Evolutionary conservation across 1,139 yeast genomes (phyloP), one percentile per base, ranked within the genome.

Genomic region (Candida glucosophila): DNA sequence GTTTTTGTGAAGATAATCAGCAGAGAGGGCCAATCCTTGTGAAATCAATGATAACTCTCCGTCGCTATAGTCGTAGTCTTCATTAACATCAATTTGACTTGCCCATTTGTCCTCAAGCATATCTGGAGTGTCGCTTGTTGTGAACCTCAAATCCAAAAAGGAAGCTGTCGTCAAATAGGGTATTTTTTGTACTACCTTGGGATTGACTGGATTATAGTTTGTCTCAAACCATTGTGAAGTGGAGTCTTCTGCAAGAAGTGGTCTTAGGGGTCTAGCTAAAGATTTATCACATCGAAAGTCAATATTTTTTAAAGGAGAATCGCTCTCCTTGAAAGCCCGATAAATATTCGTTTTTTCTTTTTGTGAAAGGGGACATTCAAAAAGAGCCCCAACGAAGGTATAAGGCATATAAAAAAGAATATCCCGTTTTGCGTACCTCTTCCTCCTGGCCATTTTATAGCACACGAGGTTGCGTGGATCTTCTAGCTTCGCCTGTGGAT

Each of bases 351-450:
- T 29, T 27, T 43, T 53, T 37, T 19, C 34, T 29, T 31, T 47
- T 5, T 36, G 32, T 3, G 59, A 43, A 1, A 67, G 35, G 3
- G 64, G 55, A 40, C 83, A 76, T 34, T 66, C 65, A 44, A 64
- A 80, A 5, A 80, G 37, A 0, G 77, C 88, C 5, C 92, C 92
- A 2, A 80, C 71, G 47, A 72, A 66, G 0, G 78, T 65, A 22
- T 61, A 56, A 0, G 88, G 85, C 14, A 73, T 51, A 39, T 65
- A 77, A 12, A 76, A 46, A 5, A 68, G 58, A 18, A 70, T 35
- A 14, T 62, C 48, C 24, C 79, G 53, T 17, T 47, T 46, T 2
- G 76, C 73, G 39, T 74, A 79, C 40, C 72, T 67, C 41, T 70
- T 69, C 17, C 77, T 53, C 32, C 90, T 56, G 1, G 85, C 82